Percentiles rank a stretch among this genome's conserved stretches.
These are phyloP conservation scores for Marasmius tenuissimus DNA, from an alignment of 1,284 basidiomycete genomes.

Conservation along the genomic window DNA sequence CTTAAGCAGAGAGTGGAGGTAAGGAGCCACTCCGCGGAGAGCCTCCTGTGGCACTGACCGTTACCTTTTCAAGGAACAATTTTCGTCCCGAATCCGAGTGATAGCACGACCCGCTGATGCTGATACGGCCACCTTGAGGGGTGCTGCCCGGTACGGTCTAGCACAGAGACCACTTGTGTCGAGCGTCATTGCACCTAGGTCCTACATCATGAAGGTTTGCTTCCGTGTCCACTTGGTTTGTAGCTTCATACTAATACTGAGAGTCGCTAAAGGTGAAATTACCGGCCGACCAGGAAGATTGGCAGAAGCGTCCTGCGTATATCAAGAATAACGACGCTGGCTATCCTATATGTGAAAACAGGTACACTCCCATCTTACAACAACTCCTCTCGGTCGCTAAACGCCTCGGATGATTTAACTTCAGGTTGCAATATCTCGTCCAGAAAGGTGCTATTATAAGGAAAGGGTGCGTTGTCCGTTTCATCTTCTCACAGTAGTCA, in stretches of 20 bases:
- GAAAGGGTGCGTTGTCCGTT: constrained; percentile 58
- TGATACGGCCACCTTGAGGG: constrained; percentile 80
- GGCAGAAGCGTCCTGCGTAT: constrained; percentile 78
- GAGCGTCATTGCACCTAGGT: constrained; percentile 73
- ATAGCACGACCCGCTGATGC: constrained; percentile 79
- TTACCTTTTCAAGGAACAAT: constrained; percentile 49
- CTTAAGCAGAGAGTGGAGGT: constrained; percentile 75
- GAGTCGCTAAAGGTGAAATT: constrained; percentile 62
- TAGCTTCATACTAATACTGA: background rate
- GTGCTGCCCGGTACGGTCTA: constrained; percentile 82
- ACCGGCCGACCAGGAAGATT: constrained; percentile 78
- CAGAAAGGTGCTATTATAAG: constrained; percentile 80
- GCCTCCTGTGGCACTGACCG: constrained; percentile 4
- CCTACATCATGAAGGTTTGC: constrained; percentile 78
- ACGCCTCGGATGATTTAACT: constrained; percentile 26
- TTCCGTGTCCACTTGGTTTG: constrained; percentile 2
- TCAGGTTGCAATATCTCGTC: constrained; percentile 78
- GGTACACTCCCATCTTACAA: constrained; percentile 41
- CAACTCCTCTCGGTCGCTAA: constrained; percentile 16
- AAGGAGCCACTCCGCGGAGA: constrained; percentile 20
- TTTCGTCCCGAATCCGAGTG: constrained; percentile 61
- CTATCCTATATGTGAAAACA: constrained; percentile 76
- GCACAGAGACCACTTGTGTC: constrained; percentile 71
- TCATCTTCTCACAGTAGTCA: constrained; percentile 17
- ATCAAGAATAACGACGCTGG: constrained; percentile 74